phyloP scores from a whole-genome alignment of 2,329 filamentous ascomycete genomes.

The Arthrobotrys sphaeroides region DNA sequence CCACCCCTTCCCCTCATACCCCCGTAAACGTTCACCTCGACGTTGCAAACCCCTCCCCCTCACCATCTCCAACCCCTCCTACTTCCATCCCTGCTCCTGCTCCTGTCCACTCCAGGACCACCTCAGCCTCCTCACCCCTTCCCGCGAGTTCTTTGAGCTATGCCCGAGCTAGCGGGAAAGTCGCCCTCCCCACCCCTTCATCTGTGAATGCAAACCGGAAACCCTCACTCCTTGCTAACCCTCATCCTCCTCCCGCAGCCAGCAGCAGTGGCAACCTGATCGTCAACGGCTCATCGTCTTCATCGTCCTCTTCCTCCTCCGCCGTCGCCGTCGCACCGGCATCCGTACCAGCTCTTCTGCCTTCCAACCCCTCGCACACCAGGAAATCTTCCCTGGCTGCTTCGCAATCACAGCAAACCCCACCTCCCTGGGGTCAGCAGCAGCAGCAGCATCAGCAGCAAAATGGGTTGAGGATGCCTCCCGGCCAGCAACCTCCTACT shows the following conservation, averaged over 20 bases:
- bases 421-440: slow-evolving; percentile 21
- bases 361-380: slow-evolving; percentile 66
- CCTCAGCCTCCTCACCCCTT: slow-evolving; percentile 51
- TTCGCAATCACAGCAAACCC: slow-evolving; percentile 25
- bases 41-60: neutral
- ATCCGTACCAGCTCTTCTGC: no score
- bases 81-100: neutral
- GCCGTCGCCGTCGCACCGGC: slow-evolving; percentile 68
- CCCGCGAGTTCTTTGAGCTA: slow-evolving; percentile 52
- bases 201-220: slow-evolving; percentile 92
- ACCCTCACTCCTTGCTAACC: slow-evolving; percentile 69
- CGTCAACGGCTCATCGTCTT: slow-evolving; percentile 71
- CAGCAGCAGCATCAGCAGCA: slow-evolving; percentile 57
- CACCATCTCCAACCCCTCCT: neutral
- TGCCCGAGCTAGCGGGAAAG: slow-evolving; percentile 51
- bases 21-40: slow-evolving; percentile 26
- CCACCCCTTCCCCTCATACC: slow-evolving; percentile 34
- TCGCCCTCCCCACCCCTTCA: slow-evolving; percentile 69
- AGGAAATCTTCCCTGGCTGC: slow-evolving; percentile 67
- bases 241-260: slow-evolving; percentile 68
- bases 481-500: slow-evolving; percentile 79
- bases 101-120: neutral
- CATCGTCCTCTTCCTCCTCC: slow-evolving; percentile 70
- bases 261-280: slow-evolving; percentile 71
- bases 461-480: slow-evolving; percentile 63